Evolutionary conservation across 768 basidiomycete genomes (phyloP).

Genomic region (Phanerochaete sordida): DNA sequence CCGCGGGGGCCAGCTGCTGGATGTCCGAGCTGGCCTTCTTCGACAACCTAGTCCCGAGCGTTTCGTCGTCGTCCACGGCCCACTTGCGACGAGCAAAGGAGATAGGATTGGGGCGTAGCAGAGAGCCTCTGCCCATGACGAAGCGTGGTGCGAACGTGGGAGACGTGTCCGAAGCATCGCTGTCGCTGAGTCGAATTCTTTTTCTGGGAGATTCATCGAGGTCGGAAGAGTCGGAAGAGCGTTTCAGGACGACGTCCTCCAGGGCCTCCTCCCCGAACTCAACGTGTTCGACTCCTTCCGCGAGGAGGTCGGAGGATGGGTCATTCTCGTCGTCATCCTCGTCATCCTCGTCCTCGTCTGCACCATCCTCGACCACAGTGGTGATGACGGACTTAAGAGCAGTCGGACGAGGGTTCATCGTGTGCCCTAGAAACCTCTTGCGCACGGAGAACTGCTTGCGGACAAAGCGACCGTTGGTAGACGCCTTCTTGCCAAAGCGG

Average conservation of each 20-base stretch:
- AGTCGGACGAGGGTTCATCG: conserved; percentile 2
- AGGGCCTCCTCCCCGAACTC: conserved; percentile 13
- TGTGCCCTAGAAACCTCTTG: conserved; percentile 10
- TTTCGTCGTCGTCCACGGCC: conserved; percentile 12
- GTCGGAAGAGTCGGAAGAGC: conserved; percentile 1
- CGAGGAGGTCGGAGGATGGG: background rate
- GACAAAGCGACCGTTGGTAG: conserved; percentile 41
- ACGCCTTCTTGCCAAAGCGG: conserved; percentile 61
- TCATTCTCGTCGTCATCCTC: conserved; percentile 10
- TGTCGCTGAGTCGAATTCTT: conserved; percentile 2
- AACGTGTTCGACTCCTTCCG: background rate
- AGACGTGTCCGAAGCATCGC: conserved; percentile 1
- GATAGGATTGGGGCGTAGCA: conserved; percentile 28
- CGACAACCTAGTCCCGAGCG: background rate
- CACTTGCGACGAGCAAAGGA: conserved; percentile 32
- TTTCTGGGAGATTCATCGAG: conserved; percentile 5
- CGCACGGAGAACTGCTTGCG: conserved; percentile 29
- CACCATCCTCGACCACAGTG: conserved; percentile 5
- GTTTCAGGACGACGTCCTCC: conserved; percentile 11
- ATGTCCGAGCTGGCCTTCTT: too few species aligned
- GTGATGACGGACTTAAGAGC: conserved; percentile 8
- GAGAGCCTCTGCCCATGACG: conserved; percentile 14
- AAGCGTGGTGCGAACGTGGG: conserved; percentile 11
- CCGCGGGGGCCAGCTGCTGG: background rate
- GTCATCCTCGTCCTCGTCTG: conserved; percentile 11